Base-by-base conservation (phyloP, 2,329 filamentous ascomycete species). In the Botrytis byssoidea region DNA sequence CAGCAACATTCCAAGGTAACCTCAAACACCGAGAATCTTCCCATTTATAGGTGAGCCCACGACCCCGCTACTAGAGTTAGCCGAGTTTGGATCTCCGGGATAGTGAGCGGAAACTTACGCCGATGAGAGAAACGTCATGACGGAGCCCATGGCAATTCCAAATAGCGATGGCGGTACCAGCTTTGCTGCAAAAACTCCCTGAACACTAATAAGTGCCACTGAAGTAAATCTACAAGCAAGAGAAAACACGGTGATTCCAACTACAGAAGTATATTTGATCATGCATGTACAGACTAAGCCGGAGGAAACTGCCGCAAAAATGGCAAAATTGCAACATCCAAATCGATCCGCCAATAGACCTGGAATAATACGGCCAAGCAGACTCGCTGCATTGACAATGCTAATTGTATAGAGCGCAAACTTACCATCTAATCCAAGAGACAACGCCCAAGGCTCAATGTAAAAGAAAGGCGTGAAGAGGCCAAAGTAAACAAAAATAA, bases 391-490 rank as follows among this genome's bases (percentile, higher is more conserved):
- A 44, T 73, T 88, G 48, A 89, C 79, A 40, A 90, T 84, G 0
- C 86, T 78, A 32, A 89, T 78, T 20, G 88, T 81, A 76, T 89
- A 88, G 25, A 81, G 80, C 1, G 86, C 84, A 6, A 89, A 81
- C 6, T 80, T 76, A 3, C 78, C 51, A 73, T 83, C 82, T 81
- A 89, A 85, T 60, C 86, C 86, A 61, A 83, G 81, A 2, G 79
- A 74, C 40, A 83, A 76, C 0, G 85, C 86, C 69, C 86, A 80
- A 1, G 85, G 72, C 59, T 71, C 71, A 5, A 79, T 79, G 73
- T 84, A 89, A 74, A 83, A 85, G 74, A 86, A 83, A 7, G 87
- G 86, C 22, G 88, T 78, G 77, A 88, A 88, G 71, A 87, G 84
- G 40, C 86, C 86, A 40, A 68, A 75, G 72, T 63, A 71, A 71